A percentile compares a stretch with the other conserved stretches of the same genome.
These are phyloP conservation scores for Tulasnella sp. DNA, from an alignment of 768 basidiomycete species.

Conservation along the genomic window DNA sequence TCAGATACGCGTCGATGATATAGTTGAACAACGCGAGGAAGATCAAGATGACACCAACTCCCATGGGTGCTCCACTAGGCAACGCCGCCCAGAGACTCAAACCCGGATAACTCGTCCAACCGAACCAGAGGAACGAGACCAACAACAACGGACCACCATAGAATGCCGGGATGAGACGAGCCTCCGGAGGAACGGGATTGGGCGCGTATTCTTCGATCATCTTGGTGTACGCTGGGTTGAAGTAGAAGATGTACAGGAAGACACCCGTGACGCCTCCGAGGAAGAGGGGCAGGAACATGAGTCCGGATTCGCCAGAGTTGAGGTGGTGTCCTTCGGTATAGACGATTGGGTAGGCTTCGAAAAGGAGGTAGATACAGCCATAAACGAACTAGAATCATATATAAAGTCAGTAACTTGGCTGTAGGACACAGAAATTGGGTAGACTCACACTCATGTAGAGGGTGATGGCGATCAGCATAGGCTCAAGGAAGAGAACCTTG, in stretches of 20 bases:
- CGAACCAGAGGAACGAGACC: constrained; percentile 33
- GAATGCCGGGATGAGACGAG: constrained; percentile 27
- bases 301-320: constrained; percentile 24
- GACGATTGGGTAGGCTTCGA: constrained; percentile 28
- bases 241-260: constrained; percentile 27
- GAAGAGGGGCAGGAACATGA: constrained; percentile 26
- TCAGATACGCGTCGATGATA: constrained; percentile 33
- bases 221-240: constrained; percentile 28
- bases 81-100: constrained; percentile 19
- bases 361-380: constrained; percentile 25
- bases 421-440: neutral
- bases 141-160: constrained; percentile 28
- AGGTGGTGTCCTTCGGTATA: constrained; percentile 24
- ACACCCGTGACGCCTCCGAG: constrained; percentile 24
- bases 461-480: constrained; percentile 26
- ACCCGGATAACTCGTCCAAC: constrained; percentile 30
- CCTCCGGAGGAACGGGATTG: constrained; percentile 25
- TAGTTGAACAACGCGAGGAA: constrained; percentile 27
- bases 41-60: constrained; percentile 11
- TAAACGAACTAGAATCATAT: constrained; percentile 15
- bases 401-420: neutral
- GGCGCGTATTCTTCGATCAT: constrained; percentile 24
- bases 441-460: constrained; percentile 28
- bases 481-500: constrained; percentile 19
- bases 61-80: constrained; percentile 18